phyloP scores from a whole-genome alignment of 352 stramenopile genomes.

The Phytopythium kandeliae region DNA sequence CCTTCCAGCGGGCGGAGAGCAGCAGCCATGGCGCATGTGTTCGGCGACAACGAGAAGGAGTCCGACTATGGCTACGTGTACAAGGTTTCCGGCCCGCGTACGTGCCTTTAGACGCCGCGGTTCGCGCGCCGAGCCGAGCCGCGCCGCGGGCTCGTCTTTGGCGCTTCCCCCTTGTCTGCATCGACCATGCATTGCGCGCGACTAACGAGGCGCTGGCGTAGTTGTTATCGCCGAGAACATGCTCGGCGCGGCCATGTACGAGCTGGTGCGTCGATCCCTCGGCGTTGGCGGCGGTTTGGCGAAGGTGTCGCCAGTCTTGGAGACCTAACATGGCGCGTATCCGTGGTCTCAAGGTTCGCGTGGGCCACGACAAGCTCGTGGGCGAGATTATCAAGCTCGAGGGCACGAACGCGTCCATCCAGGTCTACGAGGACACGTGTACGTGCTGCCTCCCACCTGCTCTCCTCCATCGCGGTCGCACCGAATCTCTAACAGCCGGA shows the following conservation, averaged over 20 bases:
- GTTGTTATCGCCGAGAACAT: slow-evolving; percentile 99
- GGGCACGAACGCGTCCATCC: slow-evolving; percentile 98
- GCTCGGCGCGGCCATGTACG: slow-evolving; percentile 98
- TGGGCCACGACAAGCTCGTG: slow-evolving; percentile 98
- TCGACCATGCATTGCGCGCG: not conserved
- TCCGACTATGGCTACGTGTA: slow-evolving; percentile 99
- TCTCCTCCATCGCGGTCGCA: not conserved
- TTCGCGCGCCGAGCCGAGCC: not conserved
- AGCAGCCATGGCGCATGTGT: slow-evolving; percentile 65
- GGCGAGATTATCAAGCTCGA: slow-evolving; percentile 99
- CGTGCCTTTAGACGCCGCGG: slow-evolving; percentile 16
- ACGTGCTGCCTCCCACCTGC: slow-evolving; percentile 8
- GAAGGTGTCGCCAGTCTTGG: no score
- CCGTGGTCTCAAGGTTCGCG: slow-evolving; percentile 87
- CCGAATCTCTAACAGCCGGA: not conserved
- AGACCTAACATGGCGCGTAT: no score
- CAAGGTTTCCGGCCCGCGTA: slow-evolving; percentile 97
- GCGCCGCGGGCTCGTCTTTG: not conserved
- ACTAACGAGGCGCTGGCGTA: slow-evolving; percentile 15
- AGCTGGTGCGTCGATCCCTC: slow-evolving; percentile 48
- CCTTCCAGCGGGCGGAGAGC: not conserved
- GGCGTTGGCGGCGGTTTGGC: no score
- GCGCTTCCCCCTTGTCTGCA: not conserved
- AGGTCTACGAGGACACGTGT: slow-evolving; percentile 98
- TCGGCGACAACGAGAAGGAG: slow-evolving; percentile 84